A percentile compares a stretch with the other conserved stretches of the same genome.
Conservation (phyloP, 2,329 filamentous ascomycete species). For the Sarocladium oryzae region DNA sequence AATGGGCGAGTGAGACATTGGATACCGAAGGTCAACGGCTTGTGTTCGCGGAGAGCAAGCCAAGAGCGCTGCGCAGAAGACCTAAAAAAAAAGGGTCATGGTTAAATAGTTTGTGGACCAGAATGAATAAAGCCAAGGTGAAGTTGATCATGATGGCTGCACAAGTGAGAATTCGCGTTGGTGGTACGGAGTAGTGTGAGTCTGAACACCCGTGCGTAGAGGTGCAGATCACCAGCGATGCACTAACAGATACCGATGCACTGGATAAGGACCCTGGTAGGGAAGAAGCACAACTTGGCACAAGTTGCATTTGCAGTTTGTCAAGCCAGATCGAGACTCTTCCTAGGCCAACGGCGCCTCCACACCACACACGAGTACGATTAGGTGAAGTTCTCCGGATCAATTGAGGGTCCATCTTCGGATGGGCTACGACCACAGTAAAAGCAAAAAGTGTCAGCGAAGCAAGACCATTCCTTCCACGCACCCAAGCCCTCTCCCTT, state of each 20-base stretch:
- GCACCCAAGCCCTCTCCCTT: neutral
- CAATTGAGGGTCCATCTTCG: slow-evolving; percentile 16
- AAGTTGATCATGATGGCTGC: too few species aligned
- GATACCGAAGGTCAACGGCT: slow-evolving; percentile 8
- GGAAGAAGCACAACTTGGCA: too few species aligned
- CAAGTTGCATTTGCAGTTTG: neutral
- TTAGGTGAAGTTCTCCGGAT: slow-evolving; percentile 10
- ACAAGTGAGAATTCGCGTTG: too few species aligned
- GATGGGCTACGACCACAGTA: neutral
- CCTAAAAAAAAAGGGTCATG: neutral
- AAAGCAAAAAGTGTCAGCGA: neutral
- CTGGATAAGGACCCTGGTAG: too few species aligned
- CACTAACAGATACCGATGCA: neutral
- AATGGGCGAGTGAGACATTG: slow-evolving; percentile 16
- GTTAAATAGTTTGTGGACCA: neutral
- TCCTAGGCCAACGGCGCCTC: slow-evolving; percentile 1
- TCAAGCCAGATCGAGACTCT: slow-evolving; percentile 6
- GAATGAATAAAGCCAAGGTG: neutral
- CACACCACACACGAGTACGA: neutral
- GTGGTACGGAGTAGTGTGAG: too few species aligned
- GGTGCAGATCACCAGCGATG: neutral
- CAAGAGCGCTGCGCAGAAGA: neutral
- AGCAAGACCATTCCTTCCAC: neutral
- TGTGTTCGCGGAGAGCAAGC: neutral
- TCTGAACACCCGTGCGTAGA: neutral